phyloP scores from a whole-genome alignment of 352 stramenopile genomes.

The Albugo laibachii region DNA sequence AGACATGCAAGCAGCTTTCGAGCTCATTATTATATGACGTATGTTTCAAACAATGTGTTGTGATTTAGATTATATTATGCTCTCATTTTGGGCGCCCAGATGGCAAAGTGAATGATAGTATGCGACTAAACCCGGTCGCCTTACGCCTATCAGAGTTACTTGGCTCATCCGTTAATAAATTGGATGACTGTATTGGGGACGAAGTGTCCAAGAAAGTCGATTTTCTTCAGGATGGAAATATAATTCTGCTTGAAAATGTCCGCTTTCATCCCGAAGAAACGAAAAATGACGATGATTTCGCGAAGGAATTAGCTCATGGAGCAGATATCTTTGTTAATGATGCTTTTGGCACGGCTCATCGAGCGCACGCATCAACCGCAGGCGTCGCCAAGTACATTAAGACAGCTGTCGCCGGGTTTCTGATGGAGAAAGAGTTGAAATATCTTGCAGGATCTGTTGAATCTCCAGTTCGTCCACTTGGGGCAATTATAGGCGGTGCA shows the following conservation, averaged over 20 bases:
- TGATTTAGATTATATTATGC: conserved; percentile 50
- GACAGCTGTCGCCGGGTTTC: conserved; percentile 86
- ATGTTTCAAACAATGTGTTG: conserved; percentile 12
- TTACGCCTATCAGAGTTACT: conserved; percentile 87
- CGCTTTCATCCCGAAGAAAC: conserved; percentile 97
- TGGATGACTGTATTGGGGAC: conserved; percentile 90
- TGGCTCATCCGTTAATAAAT: conserved; percentile 78
- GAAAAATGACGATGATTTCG: conserved; percentile 91
- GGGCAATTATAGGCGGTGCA: conserved; percentile 89
- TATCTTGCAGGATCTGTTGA: conserved; percentile 85
- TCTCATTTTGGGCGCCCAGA: conserved; percentile 96
- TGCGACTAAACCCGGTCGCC: conserved; percentile 84
- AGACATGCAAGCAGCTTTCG: not conserved
- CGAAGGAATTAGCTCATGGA: conserved; percentile 84
- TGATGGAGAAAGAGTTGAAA: conserved; percentile 96
- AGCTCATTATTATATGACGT: not conserved
- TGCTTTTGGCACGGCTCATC: conserved; percentile 95
- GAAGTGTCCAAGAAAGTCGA: conserved; percentile 70
- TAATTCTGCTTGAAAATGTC: conserved; percentile 86
- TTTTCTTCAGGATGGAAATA: conserved; percentile 77
- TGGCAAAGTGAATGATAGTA: conserved; percentile 58
- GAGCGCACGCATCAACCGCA: conserved; percentile 93
- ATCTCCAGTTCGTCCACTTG: conserved; percentile 81
- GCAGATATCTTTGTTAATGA: conserved; percentile 97
- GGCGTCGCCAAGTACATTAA: conserved; percentile 91